phyloP scores from a whole-genome alignment of 768 basidiomycete species.

The Suillus weaverae region DNA sequence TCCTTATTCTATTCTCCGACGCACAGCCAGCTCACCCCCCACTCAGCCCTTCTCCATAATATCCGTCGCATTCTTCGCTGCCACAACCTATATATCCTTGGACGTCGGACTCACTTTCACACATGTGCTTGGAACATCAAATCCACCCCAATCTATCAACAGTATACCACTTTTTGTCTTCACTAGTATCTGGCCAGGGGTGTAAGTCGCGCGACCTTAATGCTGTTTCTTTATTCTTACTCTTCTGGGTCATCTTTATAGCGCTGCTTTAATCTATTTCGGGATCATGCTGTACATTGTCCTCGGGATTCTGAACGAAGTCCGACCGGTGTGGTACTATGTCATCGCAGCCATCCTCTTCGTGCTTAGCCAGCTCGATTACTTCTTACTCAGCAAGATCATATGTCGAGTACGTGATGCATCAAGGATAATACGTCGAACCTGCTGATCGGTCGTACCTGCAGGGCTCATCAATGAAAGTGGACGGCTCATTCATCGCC shows the following conservation, averaged over 20 bases:
- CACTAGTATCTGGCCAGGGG: slow-evolving; percentile 76
- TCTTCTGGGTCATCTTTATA: slow-evolving; percentile 24
- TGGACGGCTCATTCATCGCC: slow-evolving; percentile 87
- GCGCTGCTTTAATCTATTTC: slow-evolving; percentile 70
- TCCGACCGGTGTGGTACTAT: slow-evolving; percentile 79
- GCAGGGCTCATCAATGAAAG: slow-evolving; percentile 60
- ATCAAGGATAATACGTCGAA: slow-evolving; percentile 26
- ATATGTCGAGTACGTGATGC: slow-evolving; percentile 61
- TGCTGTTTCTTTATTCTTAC: neutral
- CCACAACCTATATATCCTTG: slow-evolving; percentile 80
- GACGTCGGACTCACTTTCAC: slow-evolving; percentile 78
- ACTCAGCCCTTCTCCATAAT: slow-evolving; percentile 64
- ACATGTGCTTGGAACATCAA: slow-evolving; percentile 54
- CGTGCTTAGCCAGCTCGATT: slow-evolving; percentile 76
- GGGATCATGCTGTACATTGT: slow-evolving; percentile 81
- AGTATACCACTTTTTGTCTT: slow-evolving; percentile 81
- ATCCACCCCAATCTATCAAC: slow-evolving; percentile 54
- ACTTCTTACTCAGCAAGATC: slow-evolving; percentile 75
- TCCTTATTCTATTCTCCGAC: slow-evolving; percentile 17
- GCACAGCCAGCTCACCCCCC: neutral
- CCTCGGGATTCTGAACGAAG: slow-evolving; percentile 71
- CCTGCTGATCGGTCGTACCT: neutral
- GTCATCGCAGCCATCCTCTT: slow-evolving; percentile 73
- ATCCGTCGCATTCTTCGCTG: slow-evolving; percentile 58
- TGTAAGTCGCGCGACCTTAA: slow-evolving; percentile 43